These are phyloP conservation scores for Tieghemostelium lacteum DNA, from an alignment of 78 protist genomes.

Conservation along the genomic window DNA sequence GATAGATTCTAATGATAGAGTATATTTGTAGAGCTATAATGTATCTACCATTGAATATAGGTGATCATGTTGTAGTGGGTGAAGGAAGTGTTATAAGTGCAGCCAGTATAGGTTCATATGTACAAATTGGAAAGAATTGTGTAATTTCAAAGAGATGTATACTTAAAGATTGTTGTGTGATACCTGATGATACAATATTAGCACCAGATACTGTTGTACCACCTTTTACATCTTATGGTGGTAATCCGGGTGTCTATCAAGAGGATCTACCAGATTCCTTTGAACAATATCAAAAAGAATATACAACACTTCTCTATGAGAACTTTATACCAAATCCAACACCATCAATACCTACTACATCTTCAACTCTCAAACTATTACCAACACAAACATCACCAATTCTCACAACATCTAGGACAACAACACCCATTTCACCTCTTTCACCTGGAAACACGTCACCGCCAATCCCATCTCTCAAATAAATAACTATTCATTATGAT, in stretches of 20 bases:
- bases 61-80: slow-evolving; percentile 61
- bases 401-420: background rate
- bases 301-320: slow-evolving; percentile 50
- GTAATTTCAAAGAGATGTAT: slow-evolving; percentile 79
- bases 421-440: background rate
- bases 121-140: slow-evolving; percentile 73
- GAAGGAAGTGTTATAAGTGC: slow-evolving; percentile 68
- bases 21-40: slow-evolving; percentile 9
- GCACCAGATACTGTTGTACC: slow-evolving; percentile 80
- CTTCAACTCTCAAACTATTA: no score
- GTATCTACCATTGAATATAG: slow-evolving; percentile 54
- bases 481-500: no score
- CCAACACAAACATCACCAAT: background rate
- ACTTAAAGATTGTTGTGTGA: slow-evolving; percentile 76
- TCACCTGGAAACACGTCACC: background rate
- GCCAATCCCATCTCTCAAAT: no score
- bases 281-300: slow-evolving; percentile 55
- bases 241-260: slow-evolving; percentile 49
- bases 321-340: slow-evolving; percentile 25
- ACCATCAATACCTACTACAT: background rate
- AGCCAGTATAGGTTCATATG: slow-evolving; percentile 66
- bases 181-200: slow-evolving; percentile 48
- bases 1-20: background rate
- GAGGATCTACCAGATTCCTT: slow-evolving; percentile 68
- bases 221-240: slow-evolving; percentile 49